Conservation (phyloP, 805 yeast species). For the Monosporozyma yasuniensis region DNA sequence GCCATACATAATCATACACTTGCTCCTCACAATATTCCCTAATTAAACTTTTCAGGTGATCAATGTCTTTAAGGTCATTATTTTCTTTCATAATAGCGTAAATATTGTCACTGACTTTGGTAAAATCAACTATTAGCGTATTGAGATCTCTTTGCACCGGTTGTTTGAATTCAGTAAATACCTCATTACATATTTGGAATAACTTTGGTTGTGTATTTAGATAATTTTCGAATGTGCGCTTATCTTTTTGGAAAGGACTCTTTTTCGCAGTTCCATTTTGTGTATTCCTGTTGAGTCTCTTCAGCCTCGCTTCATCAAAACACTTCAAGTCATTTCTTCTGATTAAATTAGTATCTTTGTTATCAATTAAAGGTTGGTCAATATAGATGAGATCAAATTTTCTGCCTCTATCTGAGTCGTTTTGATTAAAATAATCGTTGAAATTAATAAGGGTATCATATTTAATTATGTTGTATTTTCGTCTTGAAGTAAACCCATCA, state of each 20-base stretch:
- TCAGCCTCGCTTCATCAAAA: not conserved
- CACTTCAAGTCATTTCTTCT: conserved; percentile 6
- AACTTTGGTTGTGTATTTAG: conserved; percentile 5
- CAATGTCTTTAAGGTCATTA: conserved; percentile 9
- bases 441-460: conserved; percentile 46
- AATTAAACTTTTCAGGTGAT: conserved; percentile 42
- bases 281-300: not conserved
- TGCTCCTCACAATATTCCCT: conserved; percentile 66
- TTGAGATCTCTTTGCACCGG: not conserved
- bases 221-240: not conserved
- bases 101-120: not conserved
- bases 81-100: conserved; percentile 9
- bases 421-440: conserved; percentile 45
- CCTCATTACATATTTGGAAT: too few species aligned
- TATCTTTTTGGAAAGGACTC: not conserved
- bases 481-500: conserved; percentile 45
- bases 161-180: too few species aligned
- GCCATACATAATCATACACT: conserved; percentile 62
- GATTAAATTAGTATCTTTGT: conserved; percentile 32
- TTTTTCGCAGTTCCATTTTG: not conserved
- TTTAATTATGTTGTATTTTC: conserved; percentile 36
- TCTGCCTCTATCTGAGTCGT: conserved; percentile 32
- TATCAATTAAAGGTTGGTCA: conserved; percentile 41
- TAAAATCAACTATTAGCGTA: not conserved
- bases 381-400: conserved; percentile 49